Percentiles rank a stretch among this genome's conserved stretches.
phyloP scores from a whole-genome alignment of 2,329 filamentous ascomycete species.

The Mycosphaerella arachidis region DNA sequence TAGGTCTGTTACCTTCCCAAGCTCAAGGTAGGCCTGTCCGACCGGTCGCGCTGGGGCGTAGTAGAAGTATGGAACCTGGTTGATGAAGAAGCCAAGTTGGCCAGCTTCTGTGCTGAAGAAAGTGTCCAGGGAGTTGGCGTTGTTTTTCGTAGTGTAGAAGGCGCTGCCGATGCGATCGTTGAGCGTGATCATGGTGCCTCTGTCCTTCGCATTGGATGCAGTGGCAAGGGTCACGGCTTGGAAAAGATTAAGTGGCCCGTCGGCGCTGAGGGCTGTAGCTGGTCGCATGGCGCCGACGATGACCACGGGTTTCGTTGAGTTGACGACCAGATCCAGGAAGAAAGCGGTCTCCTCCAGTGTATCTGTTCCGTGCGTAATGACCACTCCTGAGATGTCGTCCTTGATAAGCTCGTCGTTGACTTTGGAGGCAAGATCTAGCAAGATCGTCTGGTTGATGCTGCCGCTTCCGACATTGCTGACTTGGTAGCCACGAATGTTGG shows the following conservation, averaged over 20 bases:
- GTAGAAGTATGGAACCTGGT: conserved; percentile 58
- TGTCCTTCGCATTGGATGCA: conserved; percentile 41
- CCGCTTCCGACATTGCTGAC: conserved; percentile 35
- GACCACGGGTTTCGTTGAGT: conserved; percentile 56
- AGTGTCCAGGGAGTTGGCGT: conserved; percentile 60
- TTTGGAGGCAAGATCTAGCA: conserved; percentile 46
- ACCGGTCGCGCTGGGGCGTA: conserved; percentile 50
- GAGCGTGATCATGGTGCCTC: conserved; percentile 57
- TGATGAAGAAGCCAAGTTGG: conserved; percentile 55
- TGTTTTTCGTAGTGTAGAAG: conserved; percentile 58
- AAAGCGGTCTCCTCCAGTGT: conserved; percentile 61
- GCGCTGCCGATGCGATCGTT: conserved; percentile 59
- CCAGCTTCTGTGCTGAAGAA: conserved; percentile 57
- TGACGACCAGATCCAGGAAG: conserved; percentile 56
- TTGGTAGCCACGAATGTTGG: conserved; percentile 51
- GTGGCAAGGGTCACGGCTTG: conserved; percentile 56
- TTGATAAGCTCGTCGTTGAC: conserved; percentile 49
- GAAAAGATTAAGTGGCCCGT: conserved; percentile 60
- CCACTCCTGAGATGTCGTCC: conserved; percentile 43
- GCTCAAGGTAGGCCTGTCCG: conserved; percentile 44
- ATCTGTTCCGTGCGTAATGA: conserved; percentile 63
- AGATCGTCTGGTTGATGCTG: conserved; percentile 45
- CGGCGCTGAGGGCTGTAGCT: conserved; percentile 58
- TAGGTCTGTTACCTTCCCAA: conserved; percentile 36
- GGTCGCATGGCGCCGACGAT: conserved; percentile 61